Conservation (phyloP, 2,329 filamentous ascomycete species). For the Hyphodiscus sp. region DNA sequence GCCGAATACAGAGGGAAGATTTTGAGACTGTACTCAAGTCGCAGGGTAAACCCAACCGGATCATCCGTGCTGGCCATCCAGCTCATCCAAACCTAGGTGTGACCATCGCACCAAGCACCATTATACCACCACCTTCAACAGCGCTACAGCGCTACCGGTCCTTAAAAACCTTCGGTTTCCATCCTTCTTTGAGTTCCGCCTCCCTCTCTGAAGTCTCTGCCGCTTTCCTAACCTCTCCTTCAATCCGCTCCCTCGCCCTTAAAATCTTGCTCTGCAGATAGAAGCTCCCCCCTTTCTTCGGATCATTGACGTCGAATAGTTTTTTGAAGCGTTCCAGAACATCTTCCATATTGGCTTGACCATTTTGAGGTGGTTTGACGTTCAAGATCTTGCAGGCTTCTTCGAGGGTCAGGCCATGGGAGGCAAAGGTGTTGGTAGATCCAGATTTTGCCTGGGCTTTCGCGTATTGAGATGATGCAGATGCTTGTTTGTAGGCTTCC, state of each 20-base stretch:
- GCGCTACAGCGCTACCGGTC: constrained; percentile 48
- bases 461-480: constrained; percentile 77
- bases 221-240: constrained; percentile 72
- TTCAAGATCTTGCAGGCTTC: constrained; percentile 98
- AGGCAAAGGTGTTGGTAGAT: constrained; percentile 41
- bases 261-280: constrained; percentile 97
- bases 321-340: constrained; percentile 87
- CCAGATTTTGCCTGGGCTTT: constrained; percentile 59
- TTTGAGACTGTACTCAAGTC: constrained; percentile 18
- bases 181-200: constrained; percentile 75
- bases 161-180: constrained; percentile 94
- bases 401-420: constrained; percentile 77
- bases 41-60: constrained; percentile 2
- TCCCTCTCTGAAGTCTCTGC: constrained; percentile 67
- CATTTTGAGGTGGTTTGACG: constrained; percentile 78
- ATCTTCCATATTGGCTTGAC: constrained; percentile 69
- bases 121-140: constrained; percentile 3
- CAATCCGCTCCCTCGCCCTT: constrained; percentile 84
- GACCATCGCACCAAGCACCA: constrained; percentile 5
- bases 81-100: background rate
- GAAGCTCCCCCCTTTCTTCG: constrained; percentile 92
- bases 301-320: constrained; percentile 90
- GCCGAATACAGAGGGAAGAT: constrained; percentile 30
- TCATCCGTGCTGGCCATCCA: constrained; percentile 7
- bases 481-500: constrained; percentile 93